phyloP scores from a whole-genome alignment of 805 yeast genomes.

The Pichia deserticola region DNA sequence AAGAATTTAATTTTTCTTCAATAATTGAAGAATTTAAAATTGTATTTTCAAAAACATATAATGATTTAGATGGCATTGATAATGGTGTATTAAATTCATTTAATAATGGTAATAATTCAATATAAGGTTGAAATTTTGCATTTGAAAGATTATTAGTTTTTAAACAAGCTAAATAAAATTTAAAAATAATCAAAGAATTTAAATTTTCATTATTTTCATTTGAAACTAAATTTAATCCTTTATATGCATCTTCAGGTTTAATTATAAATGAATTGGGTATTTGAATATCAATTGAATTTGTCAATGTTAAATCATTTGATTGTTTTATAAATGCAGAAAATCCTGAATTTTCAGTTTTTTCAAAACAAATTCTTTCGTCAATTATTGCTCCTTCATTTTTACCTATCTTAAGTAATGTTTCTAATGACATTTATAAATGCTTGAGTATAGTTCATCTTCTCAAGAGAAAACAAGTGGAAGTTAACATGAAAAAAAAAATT shows the following conservation, averaged over 20 bases:
- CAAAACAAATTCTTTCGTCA: conserved; percentile 30
- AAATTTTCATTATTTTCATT: background rate
- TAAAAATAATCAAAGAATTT: conserved; percentile 10
- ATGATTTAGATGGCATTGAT: conserved; percentile 48
- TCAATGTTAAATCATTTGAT: background rate
- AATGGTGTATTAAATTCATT: conserved; percentile 51
- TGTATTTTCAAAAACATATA: conserved; percentile 29
- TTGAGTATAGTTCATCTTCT: too few species aligned
- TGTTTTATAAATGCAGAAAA: conserved; percentile 20
- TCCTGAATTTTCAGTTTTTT: conserved; percentile 28
- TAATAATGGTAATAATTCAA: conserved; percentile 38
- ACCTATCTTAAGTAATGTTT: conserved; percentile 29
- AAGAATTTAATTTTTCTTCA: conserved; percentile 31
- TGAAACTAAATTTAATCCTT: conserved; percentile 4
- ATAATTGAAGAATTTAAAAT: conserved; percentile 56
- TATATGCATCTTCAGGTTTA: conserved; percentile 18
- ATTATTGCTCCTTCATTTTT: conserved; percentile 31
- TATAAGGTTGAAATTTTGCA: conserved; percentile 30
- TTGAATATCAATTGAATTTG: conserved; percentile 4
- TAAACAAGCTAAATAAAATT: conserved; percentile 15
- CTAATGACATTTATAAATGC: background rate
- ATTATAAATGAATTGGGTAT: conserved; percentile 20
- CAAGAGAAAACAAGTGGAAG: too few species aligned
- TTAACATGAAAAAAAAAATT: too few species aligned
- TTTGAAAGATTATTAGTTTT: background rate